These are phyloP conservation scores for Phyllosticta ampelicida DNA, from an alignment of 2,329 filamentous ascomycete genomes.

Conservation along the genomic window DNA sequence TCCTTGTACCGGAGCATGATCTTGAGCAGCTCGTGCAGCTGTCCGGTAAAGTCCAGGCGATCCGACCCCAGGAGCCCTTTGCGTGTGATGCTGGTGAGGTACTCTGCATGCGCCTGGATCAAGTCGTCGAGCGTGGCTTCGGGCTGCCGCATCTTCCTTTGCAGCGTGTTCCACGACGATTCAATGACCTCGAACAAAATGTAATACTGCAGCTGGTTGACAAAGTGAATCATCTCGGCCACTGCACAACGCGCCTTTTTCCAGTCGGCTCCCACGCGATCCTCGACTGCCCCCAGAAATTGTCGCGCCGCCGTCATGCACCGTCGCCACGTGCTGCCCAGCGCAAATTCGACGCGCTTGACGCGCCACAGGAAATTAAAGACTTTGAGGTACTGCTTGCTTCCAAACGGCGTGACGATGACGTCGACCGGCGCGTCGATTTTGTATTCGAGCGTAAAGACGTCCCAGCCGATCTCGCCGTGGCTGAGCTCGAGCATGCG, in stretches of 20 bases:
- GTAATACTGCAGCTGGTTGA: conserved; percentile 95
- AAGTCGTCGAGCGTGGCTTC: conserved; percentile 90
- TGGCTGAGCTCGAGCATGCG: conserved; percentile 95
- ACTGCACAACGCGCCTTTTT: conserved; percentile 79
- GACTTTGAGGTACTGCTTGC: conserved; percentile 92
- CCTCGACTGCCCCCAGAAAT: conserved; percentile 69
- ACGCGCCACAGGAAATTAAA: conserved; percentile 99
- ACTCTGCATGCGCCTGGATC: conserved; percentile 81
- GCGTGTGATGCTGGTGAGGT: conserved; percentile 87
- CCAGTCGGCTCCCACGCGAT: conserved; percentile 69
- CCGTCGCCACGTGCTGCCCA: conserved; percentile 83
- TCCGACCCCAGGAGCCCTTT: conserved; percentile 72
- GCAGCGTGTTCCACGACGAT: conserved; percentile 83
- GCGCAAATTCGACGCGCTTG: conserved; percentile 91
- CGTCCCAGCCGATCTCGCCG: conserved; percentile 97
- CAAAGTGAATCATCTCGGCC: conserved; percentile 97
- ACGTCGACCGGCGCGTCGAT: conserved; percentile 95
- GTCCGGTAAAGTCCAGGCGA: conserved; percentile 66
- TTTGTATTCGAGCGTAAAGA: conserved; percentile 97
- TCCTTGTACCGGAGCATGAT: conserved; percentile 92
- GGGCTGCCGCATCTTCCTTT: conserved; percentile 69
- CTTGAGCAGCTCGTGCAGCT: conserved; percentile 85
- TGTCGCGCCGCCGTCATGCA: conserved; percentile 91
- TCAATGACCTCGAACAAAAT: conserved; percentile 98
- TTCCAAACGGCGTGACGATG: conserved; percentile 91